Percentiles rank a stretch among this genome's conserved stretches.
Conservation (phyloP, 2,329 filamentous ascomycete species). For the Shiraia bambusicola region DNA sequence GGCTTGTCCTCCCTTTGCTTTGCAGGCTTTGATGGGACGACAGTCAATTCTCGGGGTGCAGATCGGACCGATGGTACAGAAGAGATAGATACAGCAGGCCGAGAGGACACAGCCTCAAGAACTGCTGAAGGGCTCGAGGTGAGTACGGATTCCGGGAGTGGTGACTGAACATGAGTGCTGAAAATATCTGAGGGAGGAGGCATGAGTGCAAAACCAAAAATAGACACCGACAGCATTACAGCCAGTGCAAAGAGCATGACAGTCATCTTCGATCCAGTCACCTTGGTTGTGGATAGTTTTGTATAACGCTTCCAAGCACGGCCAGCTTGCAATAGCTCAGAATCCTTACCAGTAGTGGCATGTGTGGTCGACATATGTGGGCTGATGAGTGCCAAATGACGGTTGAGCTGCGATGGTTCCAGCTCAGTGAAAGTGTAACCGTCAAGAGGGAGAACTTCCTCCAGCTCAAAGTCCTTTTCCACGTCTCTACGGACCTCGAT, state of each 20-base stretch:
- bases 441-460: constrained; percentile 38
- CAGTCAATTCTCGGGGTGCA: constrained; percentile 19
- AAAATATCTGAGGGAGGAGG: constrained; percentile 12
- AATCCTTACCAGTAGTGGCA: constrained; percentile 2
- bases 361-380: constrained; percentile 18
- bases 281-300: constrained; percentile 1
- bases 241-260: constrained; percentile 17
- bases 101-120: constrained; percentile 5
- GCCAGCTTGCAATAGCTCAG: constrained; percentile 5
- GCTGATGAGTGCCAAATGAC: constrained; percentile 40
- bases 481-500: constrained; percentile 33
- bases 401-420: constrained; percentile 40
- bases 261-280: constrained; percentile 5
- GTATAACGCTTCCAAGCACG: constrained; percentile 5
- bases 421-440: constrained; percentile 36
- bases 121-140: constrained; percentile 6
- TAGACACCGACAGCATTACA: constrained; percentile 17
- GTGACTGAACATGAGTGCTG: constrained; percentile 4
- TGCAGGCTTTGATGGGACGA: constrained; percentile 13
- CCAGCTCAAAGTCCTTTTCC: constrained; percentile 24
- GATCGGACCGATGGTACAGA: constrained; percentile 6
- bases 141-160: constrained; percentile 3
- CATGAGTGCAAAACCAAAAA: constrained; percentile 16
- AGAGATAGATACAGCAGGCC: background rate
- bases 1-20: constrained; percentile 10